A percentile compares a stretch with the other conserved stretches of the same genome.
These are phyloP conservation scores for Nannochloropsis gaditana DNA, from an alignment of 108 stramenopile species.

Conservation along the genomic window DNA sequence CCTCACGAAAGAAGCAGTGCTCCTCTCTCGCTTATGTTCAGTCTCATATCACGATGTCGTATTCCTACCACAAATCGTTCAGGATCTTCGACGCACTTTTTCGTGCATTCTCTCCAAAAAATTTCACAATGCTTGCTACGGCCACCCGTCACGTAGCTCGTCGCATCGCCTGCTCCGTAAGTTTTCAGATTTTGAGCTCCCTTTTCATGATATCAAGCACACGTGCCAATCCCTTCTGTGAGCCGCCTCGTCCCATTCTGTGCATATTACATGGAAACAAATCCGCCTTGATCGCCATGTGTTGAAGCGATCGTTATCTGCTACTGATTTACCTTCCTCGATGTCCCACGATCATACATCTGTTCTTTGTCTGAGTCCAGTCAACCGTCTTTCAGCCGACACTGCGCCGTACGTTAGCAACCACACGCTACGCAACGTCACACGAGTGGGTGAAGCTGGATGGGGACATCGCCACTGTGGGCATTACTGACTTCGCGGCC, in stretches of 20 bases:
- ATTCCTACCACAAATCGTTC: too few relatives aligned
- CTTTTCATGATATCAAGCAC: background rate
- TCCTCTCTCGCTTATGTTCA: too few relatives aligned
- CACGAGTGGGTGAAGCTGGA: conserved; percentile 58
- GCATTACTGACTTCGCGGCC: conserved; percentile 93
- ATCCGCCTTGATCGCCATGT: background rate
- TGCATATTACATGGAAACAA: background rate
- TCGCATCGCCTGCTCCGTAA: background rate
- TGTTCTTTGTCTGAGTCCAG: background rate
- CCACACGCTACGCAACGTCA: background rate
- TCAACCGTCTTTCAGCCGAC: background rate
- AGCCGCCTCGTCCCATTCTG: background rate
- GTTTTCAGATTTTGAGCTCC: background rate
- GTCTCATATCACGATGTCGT: too few relatives aligned
- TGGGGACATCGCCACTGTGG: conserved; percentile 78
- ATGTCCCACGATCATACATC: background rate
- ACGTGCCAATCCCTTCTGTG: background rate
- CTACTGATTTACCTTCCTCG: background rate
- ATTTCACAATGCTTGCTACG: background rate
- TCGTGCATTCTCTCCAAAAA: too few relatives aligned
- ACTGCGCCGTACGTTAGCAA: background rate
- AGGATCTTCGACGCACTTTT: too few relatives aligned
- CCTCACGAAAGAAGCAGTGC: too few relatives aligned
- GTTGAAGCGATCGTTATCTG: background rate
- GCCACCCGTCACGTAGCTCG: background rate